Base-by-base conservation (phyloP, 768 basidiomycete species). In the Lentinus tigrinus region DNA sequence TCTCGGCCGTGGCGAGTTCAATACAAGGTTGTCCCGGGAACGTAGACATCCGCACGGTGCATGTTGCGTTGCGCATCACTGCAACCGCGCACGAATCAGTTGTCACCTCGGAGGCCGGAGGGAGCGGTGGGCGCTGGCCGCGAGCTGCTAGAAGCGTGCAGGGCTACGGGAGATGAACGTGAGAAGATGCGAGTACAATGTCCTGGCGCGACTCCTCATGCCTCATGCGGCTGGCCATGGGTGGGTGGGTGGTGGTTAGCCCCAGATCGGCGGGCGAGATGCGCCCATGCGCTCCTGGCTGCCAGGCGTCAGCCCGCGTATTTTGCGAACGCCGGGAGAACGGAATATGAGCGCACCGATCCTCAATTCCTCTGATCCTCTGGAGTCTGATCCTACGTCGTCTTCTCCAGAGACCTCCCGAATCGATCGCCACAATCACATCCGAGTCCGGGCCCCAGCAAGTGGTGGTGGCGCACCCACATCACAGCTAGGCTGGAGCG, bases 81-180 rank as follows among this genome's bases (percentile, higher is more conserved):
- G n/a, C n/a, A n/a, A n/a, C n/a, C n/a, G n/a, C n/a, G n/a, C n/a
- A n/a, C n/a, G n/a, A n/a, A n/a, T n/a, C n/a, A n/a, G n/a, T n/a
- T n/a, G n/a, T n/a, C n/a, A n/a, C n/a, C n/a, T n/a, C n/a, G n/a
- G n/a, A n/a, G n/a, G n/a, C n/a, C n/a, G n/a, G n/a, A n/a, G 24
- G 23, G 46, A 37, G 11, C 14, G 21, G 44, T 3, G 26, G 54
- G 24, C 28, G 54, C 47, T 47, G 46, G 24, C 36, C 37, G 24
- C n/a, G 37, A 36, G 40, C 24, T 52, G 52, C 44, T 47, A 11
- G 42, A 28, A 23, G 51, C 21, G 37, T 58, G 47, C 51, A 36
- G 7, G 34, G 37, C n/a, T 23, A 28, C 19, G 36, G 47, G 56
- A 60, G 26, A 60, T 60, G 59, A 56, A 48, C 55, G 60, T 57